A percentile compares a stretch with the other conserved stretches of the same genome.
Conservation (phyloP, 345 rosid genomes). For the Bruguiera sexangula region DNA sequence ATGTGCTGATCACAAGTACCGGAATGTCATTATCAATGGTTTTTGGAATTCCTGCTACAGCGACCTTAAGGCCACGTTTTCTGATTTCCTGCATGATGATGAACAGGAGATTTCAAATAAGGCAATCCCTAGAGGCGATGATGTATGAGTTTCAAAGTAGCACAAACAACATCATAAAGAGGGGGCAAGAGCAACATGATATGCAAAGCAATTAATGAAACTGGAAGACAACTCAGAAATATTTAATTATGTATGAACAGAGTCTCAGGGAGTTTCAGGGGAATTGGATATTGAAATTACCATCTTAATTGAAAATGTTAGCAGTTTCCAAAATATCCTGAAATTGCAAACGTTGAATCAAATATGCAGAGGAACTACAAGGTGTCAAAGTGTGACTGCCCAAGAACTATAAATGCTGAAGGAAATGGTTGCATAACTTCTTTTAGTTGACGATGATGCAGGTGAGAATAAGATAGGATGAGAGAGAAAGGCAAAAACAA, state of each 20-base stretch:
- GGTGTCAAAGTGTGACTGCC: not conserved
- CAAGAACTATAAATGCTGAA: not conserved
- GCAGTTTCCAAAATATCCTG: not conserved
- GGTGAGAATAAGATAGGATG: too few species aligned
- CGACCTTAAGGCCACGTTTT: slow-evolving; percentile 72
- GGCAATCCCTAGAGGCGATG: not conserved
- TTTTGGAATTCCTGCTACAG: slow-evolving; percentile 84
- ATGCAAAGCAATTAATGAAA: not conserved
- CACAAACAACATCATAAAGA: not conserved
- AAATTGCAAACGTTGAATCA: not conserved
- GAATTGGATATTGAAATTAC: not conserved
- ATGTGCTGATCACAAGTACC: slow-evolving; percentile 35
- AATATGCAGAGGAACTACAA: not conserved
- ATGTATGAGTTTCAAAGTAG: not conserved
- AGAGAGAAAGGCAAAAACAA: too few species aligned
- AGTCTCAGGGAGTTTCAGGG: not conserved
- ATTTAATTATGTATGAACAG: not conserved
- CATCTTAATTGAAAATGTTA: not conserved
- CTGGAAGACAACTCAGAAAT: not conserved
- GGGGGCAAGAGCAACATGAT: not conserved
- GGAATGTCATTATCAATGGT: slow-evolving; percentile 95
- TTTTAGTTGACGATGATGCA: not conserved
- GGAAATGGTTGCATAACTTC: not conserved
- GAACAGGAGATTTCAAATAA: slow-evolving; percentile 1
- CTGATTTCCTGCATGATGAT: slow-evolving; percentile 61